Percentiles rank a stretch among this genome's conserved stretches.
phyloP scores from a whole-genome alignment of 192 early-diverging fungal genomes.

The Gonapodya prolifera region DNA sequence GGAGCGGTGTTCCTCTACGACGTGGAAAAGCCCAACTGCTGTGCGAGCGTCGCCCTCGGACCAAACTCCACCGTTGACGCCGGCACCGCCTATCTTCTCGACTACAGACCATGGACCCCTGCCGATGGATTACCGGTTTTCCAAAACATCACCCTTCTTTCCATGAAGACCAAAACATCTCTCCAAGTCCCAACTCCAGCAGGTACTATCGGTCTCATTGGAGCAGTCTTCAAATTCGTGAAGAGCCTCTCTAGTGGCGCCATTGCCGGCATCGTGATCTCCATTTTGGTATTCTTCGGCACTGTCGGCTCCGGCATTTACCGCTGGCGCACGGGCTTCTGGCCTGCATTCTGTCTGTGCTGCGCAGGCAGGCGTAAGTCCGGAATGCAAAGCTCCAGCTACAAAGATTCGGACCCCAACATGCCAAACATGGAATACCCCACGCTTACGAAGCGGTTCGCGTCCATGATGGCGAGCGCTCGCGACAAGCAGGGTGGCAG shows the following conservation, averaged over 20 bases:
- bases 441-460: not conserved
- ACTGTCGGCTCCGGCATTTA: not conserved
- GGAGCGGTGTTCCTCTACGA: not conserved
- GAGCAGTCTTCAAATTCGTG: not conserved
- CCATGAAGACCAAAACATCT: not conserved
- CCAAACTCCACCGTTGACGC: not conserved
- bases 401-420: not conserved
- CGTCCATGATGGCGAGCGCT: not conserved
- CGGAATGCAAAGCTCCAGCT: not conserved
- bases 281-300: not conserved
- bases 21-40: not conserved
- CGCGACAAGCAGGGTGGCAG: not conserved
- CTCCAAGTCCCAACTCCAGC: not conserved
- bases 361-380: not conserved
- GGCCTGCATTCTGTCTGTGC: not conserved
- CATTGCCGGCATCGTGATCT: not conserved
- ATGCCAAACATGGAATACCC: not conserved
- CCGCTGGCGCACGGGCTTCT: not conserved
- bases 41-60: not conserved
- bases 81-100: not conserved
- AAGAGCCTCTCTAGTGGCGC: not conserved
- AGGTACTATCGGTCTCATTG: not conserved
- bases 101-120: not conserved
- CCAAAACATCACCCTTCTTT: not conserved
- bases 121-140: not conserved